Evolutionary conservation across 768 basidiomycete species (phyloP), one percentile per base, ranked within the genome.

Genomic region (Trichaptum fuscoviolaceum): DNA sequence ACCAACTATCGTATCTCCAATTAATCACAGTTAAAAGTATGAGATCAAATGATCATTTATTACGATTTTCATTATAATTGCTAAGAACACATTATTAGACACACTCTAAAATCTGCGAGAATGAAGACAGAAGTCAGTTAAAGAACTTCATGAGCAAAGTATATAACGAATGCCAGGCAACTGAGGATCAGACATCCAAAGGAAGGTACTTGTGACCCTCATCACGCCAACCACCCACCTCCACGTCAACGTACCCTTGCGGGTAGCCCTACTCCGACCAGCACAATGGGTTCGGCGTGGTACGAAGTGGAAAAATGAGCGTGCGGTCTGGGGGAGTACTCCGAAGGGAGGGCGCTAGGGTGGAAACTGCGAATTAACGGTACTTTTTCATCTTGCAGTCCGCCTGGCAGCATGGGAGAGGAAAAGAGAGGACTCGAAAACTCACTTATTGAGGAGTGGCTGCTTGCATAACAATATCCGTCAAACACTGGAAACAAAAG

Each of bases 311-410:
- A 87, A 84, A 86, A 91, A 71, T 88, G 42, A 52, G 81, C 83
- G 84, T 86, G 90, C 81, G 67, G 81, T 81, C 79, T 86, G 85
- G 83, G 79, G 90, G 90, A 91, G 89, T 90, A 78, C 87, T 87
- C 83, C 82, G 58, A 67, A 70, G 61, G 77, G 83, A 88, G 87
- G 88, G 80, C 83, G 72, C 86, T 91, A 82, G 82, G 84, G 90
- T 84, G 87, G 87, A 91, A 90, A 91, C 90, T 91, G 89, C 90
- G 90, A 91, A 92, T 91, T 82, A 83, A 77, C 84, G 83, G 79
- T 79, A 69, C 69, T 75, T 57, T 80, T 86, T 87, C 86, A 87
- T 87, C 86, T 70, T 75, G 69, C 15, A 52, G 20, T 52, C 42
- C 42, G 42, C 42, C 42, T 52, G 42, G 42, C 42, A 52, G 59